Percentiles rank a stretch among this genome's conserved stretches.
Conservation (phyloP, 2,329 filamentous ascomycete genomes). For the Sporothrix globosa region DNA sequence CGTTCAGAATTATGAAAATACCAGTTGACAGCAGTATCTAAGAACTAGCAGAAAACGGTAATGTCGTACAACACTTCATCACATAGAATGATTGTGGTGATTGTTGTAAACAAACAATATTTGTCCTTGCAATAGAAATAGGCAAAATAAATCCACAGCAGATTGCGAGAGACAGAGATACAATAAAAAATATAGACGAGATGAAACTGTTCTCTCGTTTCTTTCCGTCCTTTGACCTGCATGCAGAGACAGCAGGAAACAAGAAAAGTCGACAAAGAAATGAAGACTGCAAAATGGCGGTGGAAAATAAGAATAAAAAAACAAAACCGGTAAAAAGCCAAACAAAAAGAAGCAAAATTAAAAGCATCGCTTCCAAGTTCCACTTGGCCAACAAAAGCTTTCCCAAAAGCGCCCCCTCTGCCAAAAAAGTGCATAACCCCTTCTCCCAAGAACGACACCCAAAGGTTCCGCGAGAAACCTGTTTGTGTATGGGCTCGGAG, state of each 20-base stretch:
- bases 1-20: background rate
- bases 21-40: background rate
- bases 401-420: background rate
- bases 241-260: too few species aligned
- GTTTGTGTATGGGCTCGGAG: background rate
- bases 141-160: background rate
- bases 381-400: background rate
- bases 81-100: background rate
- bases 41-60: too few species aligned
- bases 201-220: slow-evolving; percentile 6
- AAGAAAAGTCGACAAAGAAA: slow-evolving; percentile 8
- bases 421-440: background rate
- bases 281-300: slow-evolving; percentile 5
- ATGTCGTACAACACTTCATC: background rate
- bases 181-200: slow-evolving; percentile 8
- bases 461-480: slow-evolving; percentile 15
- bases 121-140: background rate
- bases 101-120: background rate
- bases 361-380: background rate
- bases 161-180: slow-evolving; percentile 10
- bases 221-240: too few species aligned
- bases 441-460: slow-evolving; percentile 4
- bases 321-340: background rate
- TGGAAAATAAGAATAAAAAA: background rate
- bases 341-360: background rate